These are phyloP conservation scores for Setomelanomma holmii DNA, from an alignment of 2,329 filamentous ascomycete genomes.

Conservation along the genomic window DNA sequence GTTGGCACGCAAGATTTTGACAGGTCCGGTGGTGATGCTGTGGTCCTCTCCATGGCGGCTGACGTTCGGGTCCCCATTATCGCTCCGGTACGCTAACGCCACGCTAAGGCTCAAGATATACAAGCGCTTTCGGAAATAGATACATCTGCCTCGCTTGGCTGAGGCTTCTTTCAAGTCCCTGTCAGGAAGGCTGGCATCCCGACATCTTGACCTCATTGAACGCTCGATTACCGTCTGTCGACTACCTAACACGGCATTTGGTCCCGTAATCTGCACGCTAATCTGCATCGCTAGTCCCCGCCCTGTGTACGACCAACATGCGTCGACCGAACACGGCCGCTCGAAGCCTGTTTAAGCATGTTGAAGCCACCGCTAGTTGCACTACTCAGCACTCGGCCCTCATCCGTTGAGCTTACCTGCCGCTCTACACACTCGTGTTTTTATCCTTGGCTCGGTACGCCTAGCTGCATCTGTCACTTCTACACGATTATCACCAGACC, in stretches of 20 bases:
- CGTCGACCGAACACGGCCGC: constrained; percentile 22
- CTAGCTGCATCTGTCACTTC: constrained; percentile 21
- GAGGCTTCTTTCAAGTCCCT: constrained; percentile 27
- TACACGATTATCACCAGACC: constrained; percentile 13
- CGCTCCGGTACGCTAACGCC: constrained; percentile 30
- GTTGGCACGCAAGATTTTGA: constrained; percentile 8
- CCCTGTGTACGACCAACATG: constrained; percentile 18
- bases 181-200: constrained; percentile 11
- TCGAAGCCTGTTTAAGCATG: constrained; percentile 9
- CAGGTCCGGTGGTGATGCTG: constrained; percentile 24
- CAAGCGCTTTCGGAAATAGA: constrained; percentile 24
- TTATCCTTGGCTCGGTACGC: constrained; percentile 13
- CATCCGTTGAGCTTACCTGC: constrained; percentile 15
- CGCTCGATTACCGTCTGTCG: constrained; percentile 18
- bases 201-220: constrained; percentile 15
- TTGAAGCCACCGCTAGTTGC: constrained; percentile 21
- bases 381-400: constrained; percentile 20
- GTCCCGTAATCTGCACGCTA: constrained; percentile 14
- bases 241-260: constrained; percentile 12
- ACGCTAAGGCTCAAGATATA: constrained; percentile 10
- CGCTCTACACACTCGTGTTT: constrained; percentile 8
- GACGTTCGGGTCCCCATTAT: constrained; percentile 36
- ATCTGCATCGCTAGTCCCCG: constrained; percentile 16
- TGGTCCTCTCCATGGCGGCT: constrained; percentile 21
- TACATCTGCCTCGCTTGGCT: constrained; percentile 12